Conservation (phyloP, 345 rosid genomes). For the Geranium brycei region DNA sequence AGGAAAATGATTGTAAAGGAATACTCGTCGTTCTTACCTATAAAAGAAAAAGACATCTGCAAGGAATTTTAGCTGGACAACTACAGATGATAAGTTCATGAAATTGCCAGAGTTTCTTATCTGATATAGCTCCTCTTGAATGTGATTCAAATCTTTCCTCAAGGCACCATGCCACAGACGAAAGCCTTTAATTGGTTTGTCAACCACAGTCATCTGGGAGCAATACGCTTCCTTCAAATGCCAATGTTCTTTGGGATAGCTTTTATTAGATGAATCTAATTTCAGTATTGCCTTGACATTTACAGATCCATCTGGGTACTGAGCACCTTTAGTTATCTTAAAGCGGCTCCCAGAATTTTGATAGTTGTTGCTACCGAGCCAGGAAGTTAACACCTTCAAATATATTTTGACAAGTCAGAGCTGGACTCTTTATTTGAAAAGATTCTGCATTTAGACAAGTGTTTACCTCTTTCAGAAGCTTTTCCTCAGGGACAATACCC, state of each 20-base stretch:
- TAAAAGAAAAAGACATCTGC: conserved; percentile 53
- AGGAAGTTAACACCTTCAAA: conserved; percentile 48
- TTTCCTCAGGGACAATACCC: conserved; percentile 35
- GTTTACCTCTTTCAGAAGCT: conserved; percentile 46
- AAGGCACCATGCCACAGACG: conserved; percentile 45
- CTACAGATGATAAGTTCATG: conserved; percentile 21
- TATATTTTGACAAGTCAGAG: conserved; percentile 14
- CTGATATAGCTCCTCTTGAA: conserved; percentile 30
- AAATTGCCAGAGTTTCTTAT: conserved; percentile 24
- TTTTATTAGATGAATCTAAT: conserved; percentile 10
- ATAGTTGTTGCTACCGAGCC: conserved; percentile 24
- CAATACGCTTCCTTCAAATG: conserved; percentile 15
- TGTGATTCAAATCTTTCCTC: conserved; percentile 41
- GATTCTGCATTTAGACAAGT: conserved; percentile 12
- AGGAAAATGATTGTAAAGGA: neutral
- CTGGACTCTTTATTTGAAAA: conserved; percentile 2
- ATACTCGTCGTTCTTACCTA: conserved; percentile 31
- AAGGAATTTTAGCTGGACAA: conserved; percentile 47
- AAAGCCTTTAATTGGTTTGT: conserved; percentile 25
- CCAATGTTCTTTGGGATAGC: conserved; percentile 20
- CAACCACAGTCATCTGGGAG: conserved; percentile 13
- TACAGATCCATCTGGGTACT: conserved; percentile 13
- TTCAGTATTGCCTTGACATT: conserved; percentile 15
- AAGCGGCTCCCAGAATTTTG: conserved; percentile 13
- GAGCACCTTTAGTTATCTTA: conserved; percentile 15